phyloP scores from a whole-genome alignment of 768 basidiomycete species.

The Termitomyces sp. region DNA sequence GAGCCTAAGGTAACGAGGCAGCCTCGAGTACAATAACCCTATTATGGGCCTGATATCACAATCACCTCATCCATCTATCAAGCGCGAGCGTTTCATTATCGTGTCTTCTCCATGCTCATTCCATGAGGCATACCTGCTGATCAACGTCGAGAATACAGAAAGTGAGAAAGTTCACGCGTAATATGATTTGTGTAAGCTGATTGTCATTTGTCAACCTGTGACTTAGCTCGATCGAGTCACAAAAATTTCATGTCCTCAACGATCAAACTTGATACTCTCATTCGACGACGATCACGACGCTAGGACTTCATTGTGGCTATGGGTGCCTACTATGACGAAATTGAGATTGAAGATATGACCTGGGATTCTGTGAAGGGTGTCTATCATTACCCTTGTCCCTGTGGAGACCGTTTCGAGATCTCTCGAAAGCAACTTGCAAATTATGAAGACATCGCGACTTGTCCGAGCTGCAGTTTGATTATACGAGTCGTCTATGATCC shows the following conservation, averaged over 20 bases:
- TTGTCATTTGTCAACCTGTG: neutral
- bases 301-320: constrained; percentile 27
- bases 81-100: constrained; percentile 4
- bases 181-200: neutral
- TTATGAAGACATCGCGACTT: constrained; percentile 92
- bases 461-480: constrained; percentile 92
- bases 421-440: constrained; percentile 76
- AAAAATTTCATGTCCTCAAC: constrained; percentile 14
- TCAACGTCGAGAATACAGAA: neutral
- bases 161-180: constrained; percentile 1
- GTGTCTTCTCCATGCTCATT: constrained; percentile 10
- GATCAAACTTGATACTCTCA: neutral
- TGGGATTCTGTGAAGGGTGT: constrained; percentile 82
- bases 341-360: constrained; percentile 94
- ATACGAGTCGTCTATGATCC: constrained; percentile 94
- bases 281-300: constrained; percentile 4
- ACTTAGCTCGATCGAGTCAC: constrained; percentile 11
- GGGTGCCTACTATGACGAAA: constrained; percentile 92
- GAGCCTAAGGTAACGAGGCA: constrained; percentile 13
- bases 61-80: constrained; percentile 8
- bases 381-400: constrained; percentile 96
- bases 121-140: constrained; percentile 15
- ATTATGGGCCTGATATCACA: constrained; percentile 2
- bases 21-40: constrained; percentile 9
- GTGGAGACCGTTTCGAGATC: constrained; percentile 97